Evolutionary conservation across 352 stramenopile species (phyloP).

Genomic region (Phytophthora uliginosa): DNA sequence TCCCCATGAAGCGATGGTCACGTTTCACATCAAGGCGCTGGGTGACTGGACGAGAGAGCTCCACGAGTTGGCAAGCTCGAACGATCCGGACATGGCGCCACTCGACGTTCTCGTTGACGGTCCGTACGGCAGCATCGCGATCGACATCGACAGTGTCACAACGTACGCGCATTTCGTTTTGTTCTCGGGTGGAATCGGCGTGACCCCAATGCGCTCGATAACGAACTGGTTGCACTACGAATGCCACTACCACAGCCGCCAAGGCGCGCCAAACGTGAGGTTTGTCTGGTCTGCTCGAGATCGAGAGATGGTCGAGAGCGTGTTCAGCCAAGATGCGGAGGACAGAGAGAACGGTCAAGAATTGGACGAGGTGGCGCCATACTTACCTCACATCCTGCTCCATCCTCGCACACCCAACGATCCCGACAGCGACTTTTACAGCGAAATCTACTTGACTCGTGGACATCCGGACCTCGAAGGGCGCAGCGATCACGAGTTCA

Average conservation of each 20-base stretch:
- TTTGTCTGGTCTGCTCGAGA: conserved; percentile 51
- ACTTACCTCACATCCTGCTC: conserved; percentile 12
- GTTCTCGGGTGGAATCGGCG: conserved; percentile 45
- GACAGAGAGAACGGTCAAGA: conserved; percentile 3
- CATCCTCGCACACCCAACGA: conserved; percentile 10
- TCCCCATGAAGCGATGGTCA: conserved; percentile 59
- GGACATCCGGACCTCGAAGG: conserved; percentile 38
- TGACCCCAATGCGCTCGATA: conserved; percentile 48
- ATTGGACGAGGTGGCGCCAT: conserved; percentile 20
- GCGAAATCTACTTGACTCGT: conserved; percentile 39
- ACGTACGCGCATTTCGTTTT: conserved; percentile 54
- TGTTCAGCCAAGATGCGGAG: conserved; percentile 1
- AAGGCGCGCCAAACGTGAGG: conserved; percentile 26
- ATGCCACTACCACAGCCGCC: conserved; percentile 12
- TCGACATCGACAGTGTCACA: conserved; percentile 47
- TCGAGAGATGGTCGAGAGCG: conserved; percentile 38
- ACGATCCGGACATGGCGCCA: not conserved
- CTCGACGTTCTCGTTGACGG: conserved; percentile 46
- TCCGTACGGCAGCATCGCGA: conserved; percentile 42
- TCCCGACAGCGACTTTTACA: conserved; percentile 17
- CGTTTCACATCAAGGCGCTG: conserved; percentile 56
- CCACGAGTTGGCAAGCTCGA: conserved; percentile 14
- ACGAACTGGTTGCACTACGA: conserved; percentile 42
- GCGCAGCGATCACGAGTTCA: conserved; percentile 26
- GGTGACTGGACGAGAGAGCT: conserved; percentile 68